Base-by-base conservation (phyloP, 164 flowering plant species). In the Stephania yunnanensis region DNA sequence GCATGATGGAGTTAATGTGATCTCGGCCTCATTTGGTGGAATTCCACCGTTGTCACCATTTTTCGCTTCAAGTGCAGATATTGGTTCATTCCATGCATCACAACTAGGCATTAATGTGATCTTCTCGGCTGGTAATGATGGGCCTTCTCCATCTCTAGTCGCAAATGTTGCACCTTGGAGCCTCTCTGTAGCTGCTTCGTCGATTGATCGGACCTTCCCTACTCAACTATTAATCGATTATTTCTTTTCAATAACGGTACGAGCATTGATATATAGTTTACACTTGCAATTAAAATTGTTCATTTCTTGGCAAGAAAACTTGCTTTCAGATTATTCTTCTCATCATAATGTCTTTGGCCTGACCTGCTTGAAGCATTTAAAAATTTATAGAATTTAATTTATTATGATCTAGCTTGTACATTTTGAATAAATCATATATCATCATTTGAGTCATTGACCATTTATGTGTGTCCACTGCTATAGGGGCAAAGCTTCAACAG, bases 71-170 rank as follows among this genome's bases (percentile, higher is more conserved):
- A 74, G 53, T 20, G 70, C 87, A 0, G 90, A 76, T 61, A 88
- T 90, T 53, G 94, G 94, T 2, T 83, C 94, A 0, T 91, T 91
- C 64, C 92, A 91, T 66, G 94, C 97, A 7, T 71, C 80, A 77
- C 92, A 88, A 63, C 0, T 45, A 64, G 94, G 94, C 0, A 78
- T 91, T 3, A 83, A 77, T n/a, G 92, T 90, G 61, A 89, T 90
- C 6, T 89, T 89, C 74, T 86, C 97, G 0, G 92, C 88, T 0
- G 97, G 97, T 2, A 91, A 91, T 31, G 80, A 78, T 5, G 94
- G 93, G 0, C 89, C 92, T 0, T 81, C 80, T 13, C 91, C 89
- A 0, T 82, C 88, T 31, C 78, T 85, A 0, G 91, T 91, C 9
- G 25, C 53, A 44, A 91, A 91, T 79, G 90, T 91, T 22, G 78